phyloP scores from a whole-genome alignment of 164 flowering plant genomes.

The Kingdonia uniflora region DNA sequence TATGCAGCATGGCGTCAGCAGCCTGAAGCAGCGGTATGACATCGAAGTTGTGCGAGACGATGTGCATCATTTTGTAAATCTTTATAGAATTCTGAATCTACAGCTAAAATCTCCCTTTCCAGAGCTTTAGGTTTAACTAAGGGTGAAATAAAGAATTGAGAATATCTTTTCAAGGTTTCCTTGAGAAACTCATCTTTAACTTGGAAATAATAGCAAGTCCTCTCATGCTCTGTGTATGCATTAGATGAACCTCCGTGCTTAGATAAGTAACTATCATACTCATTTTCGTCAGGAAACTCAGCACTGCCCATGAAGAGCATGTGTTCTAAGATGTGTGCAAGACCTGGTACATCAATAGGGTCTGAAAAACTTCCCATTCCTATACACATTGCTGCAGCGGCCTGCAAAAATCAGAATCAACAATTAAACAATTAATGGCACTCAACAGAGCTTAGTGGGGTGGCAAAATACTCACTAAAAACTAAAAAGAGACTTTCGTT shows the following conservation, averaged over 20 bases:
- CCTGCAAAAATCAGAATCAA: slow-evolving; percentile 24
- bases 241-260: slow-evolving; percentile 97
- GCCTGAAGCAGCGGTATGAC: slow-evolving; percentile 95
- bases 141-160: slow-evolving; percentile 92
- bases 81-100: slow-evolving; percentile 97
- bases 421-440: too few relatives aligned
- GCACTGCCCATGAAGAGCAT: slow-evolving; percentile 99
- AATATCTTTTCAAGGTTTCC: slow-evolving; percentile 85
- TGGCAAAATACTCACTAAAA: too few relatives aligned
- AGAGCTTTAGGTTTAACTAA: slow-evolving; percentile 85
- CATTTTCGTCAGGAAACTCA: slow-evolving; percentile 95
- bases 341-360: slow-evolving; percentile 89
- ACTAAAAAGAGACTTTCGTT: too few relatives aligned
- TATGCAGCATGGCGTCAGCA: slow-evolving; percentile 79
- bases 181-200: slow-evolving; percentile 82
- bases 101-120: slow-evolving; percentile 94
- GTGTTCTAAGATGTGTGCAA: slow-evolving; percentile 94
- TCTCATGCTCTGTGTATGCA: slow-evolving; percentile 89
- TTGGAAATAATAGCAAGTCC: slow-evolving; percentile 95
- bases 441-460: too few relatives aligned
- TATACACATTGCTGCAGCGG: slow-evolving; percentile 96
- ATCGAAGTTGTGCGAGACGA: slow-evolving; percentile 97
- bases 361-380: slow-evolving; percentile 93
- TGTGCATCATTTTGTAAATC: slow-evolving; percentile 83
- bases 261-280: slow-evolving; percentile 98